These are phyloP conservation scores for Alternaria infectoria DNA, from an alignment of 2,329 filamentous ascomycete species.

Conservation along the genomic window DNA sequence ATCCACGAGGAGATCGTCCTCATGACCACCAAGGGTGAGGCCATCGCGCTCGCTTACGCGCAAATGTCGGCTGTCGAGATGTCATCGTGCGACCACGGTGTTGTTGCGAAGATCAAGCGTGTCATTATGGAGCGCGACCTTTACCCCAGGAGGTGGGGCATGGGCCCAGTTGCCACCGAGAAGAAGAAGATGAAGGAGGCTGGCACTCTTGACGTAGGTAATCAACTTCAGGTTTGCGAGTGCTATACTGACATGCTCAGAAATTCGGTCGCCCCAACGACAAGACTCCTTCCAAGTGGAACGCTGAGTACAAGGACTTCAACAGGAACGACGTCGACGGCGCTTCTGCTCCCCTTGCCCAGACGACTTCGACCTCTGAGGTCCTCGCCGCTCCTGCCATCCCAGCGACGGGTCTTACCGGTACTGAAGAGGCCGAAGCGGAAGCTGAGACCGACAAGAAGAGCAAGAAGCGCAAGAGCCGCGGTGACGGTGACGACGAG, in stretches of 20 bases:
- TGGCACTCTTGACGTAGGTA: constrained; percentile 84
- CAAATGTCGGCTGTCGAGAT: constrained; percentile 99
- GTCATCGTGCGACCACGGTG: constrained; percentile 94
- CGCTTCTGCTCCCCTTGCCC: constrained; percentile 31
- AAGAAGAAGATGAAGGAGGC: constrained; percentile 99
- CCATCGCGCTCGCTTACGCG: constrained; percentile 93
- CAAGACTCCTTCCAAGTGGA: constrained; percentile 92
- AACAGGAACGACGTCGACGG: constrained; percentile 33
- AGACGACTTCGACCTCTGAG: constrained; percentile 42
- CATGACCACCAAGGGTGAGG: constrained; percentile 99
- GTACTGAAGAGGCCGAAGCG: constrained; percentile 50
- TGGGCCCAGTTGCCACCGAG: constrained; percentile 89
- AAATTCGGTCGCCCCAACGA: constrained; percentile 96
- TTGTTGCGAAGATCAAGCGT: constrained; percentile 98
- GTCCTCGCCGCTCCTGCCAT: constrained; percentile 48
- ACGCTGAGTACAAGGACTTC: constrained; percentile 87
- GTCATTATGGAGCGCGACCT: constrained; percentile 99
- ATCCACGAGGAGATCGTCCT: constrained; percentile 95
- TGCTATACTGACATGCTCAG: constrained; percentile 50
- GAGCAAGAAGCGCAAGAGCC: constrained; percentile 57
- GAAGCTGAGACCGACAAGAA: constrained; percentile 39
- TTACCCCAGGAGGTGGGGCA: constrained; percentile 95
- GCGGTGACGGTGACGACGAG: constrained; percentile 56
- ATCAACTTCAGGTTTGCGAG: neutral
- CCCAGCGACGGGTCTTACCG: constrained; percentile 34